Evolutionary conservation across 108 stramenopile species (phyloP).

Genomic region (Tribonema minus): DNA sequence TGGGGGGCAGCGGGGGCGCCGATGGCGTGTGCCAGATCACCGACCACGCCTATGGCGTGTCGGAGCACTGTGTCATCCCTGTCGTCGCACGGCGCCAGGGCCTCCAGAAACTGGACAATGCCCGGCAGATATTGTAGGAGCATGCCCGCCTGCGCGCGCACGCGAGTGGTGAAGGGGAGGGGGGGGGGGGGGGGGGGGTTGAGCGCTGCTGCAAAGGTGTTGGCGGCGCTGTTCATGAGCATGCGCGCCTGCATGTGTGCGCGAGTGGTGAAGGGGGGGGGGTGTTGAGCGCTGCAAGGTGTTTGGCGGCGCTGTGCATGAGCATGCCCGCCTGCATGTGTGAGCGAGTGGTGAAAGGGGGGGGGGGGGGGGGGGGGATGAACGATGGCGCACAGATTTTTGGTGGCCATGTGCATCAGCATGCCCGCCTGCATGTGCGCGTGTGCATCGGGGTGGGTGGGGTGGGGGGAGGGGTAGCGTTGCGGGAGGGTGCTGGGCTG

Average conservation of each 20-base stretch:
- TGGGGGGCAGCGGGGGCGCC: background rate
- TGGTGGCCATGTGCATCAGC: too few species aligned
- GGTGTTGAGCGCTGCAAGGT: too few species aligned
- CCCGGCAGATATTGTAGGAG: background rate
- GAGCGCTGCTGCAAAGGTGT: background rate
- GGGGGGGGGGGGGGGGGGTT: background rate
- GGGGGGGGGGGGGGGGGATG: too few species aligned
- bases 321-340: too few species aligned
- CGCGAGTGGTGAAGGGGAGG: background rate
- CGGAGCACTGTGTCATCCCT: constrained; percentile 20
- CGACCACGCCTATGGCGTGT: constrained; percentile 27
- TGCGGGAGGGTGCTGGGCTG: too few species aligned
- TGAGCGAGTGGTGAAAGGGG: too few species aligned
- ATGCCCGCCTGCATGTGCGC: too few species aligned
- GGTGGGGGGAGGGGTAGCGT: too few species aligned
- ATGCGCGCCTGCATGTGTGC: background rate
- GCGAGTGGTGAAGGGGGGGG: too few species aligned
- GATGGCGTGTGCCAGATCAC: constrained; percentile 27
- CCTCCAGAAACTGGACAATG: background rate
- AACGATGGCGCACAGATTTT: too few species aligned
- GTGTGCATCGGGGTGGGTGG: too few species aligned
- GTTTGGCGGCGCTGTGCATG: too few species aligned
- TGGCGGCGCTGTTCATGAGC: background rate
- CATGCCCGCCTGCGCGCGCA: background rate
- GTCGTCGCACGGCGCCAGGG: constrained; percentile 3